Evolutionary conservation across 2,329 filamentous ascomycete genomes (phyloP).

Genomic region (Fusarium beomiforme): DNA sequence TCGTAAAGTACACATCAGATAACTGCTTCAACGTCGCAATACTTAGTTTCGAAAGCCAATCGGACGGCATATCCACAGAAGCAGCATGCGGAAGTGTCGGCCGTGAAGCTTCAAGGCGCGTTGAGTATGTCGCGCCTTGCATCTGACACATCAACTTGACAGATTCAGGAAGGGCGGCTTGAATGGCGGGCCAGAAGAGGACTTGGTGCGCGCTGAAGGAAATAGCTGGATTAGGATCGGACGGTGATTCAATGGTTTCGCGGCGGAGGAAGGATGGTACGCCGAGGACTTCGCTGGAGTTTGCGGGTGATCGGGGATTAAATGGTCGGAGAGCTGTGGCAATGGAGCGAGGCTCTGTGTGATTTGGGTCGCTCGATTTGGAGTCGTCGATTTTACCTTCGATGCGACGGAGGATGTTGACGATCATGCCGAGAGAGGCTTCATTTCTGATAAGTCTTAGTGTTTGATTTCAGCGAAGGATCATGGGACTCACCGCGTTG

Average conservation of each 20-base stretch:
- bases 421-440: constrained; percentile 32
- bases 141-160: constrained; percentile 29
- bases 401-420: constrained; percentile 31
- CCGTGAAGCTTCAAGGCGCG: constrained; percentile 9
- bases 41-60: constrained; percentile 1
- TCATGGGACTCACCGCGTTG: not conserved
- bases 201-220: constrained; percentile 26
- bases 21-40: constrained; percentile 23
- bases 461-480: accelerated
- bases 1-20: constrained; percentile 30
- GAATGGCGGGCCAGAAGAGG: constrained; percentile 21
- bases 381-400: constrained; percentile 31
- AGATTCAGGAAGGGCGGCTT: not conserved
- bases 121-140: constrained; percentile 13
- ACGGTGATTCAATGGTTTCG: constrained; percentile 11
- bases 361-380: not conserved
- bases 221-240: constrained; percentile 17
- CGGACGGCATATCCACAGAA: not conserved
- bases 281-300: constrained; percentile 28
- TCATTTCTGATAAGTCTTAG: constrained; percentile 17
- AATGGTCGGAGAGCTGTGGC: not conserved
- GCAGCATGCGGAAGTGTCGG: constrained; percentile 8
- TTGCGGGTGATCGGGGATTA: constrained; percentile 18
- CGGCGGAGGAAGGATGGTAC: constrained; percentile 10
- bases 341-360: not conserved